Conservation (phyloP, 345 rosid genomes). For the Excoecaria cochinchinensis region DNA sequence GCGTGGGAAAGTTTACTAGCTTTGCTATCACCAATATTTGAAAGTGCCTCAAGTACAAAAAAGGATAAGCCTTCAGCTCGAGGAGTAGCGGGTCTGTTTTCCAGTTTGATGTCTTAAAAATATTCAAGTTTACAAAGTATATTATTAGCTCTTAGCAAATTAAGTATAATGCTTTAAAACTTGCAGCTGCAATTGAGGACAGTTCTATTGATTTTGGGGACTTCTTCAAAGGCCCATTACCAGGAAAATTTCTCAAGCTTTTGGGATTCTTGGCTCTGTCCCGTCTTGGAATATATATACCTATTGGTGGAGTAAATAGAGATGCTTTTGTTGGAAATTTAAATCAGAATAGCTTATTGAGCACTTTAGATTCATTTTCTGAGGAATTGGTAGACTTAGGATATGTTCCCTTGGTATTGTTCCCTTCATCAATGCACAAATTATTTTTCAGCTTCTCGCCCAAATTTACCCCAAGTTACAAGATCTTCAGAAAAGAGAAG, state of each 20-base stretch:
- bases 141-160: constrained; percentile 12
- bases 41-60: constrained; percentile 61
- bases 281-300: constrained; percentile 87
- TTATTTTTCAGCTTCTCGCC: constrained; percentile 97
- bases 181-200: constrained; percentile 95
- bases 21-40: constrained; percentile 52
- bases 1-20: constrained; percentile 58
- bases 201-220: constrained; percentile 97
- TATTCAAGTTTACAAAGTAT: constrained; percentile 6
- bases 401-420: constrained; percentile 97
- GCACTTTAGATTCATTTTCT: constrained; percentile 94
- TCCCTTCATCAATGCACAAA: constrained; percentile 92
- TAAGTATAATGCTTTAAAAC: constrained; percentile 29
- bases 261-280: constrained; percentile 82
- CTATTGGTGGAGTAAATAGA: constrained; percentile 93
- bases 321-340: constrained; percentile 92
- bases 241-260: constrained; percentile 90
- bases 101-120: constrained; percentile 11
- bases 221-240: constrained; percentile 91
- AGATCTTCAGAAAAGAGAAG: constrained; percentile 99
- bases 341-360: constrained; percentile 83
- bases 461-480: constrained; percentile 96
- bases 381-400: constrained; percentile 96
- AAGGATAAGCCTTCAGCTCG: constrained; percentile 65
- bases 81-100: constrained; percentile 73